phyloP scores from a whole-genome alignment of 1,139 yeast genomes.

The Lodderomyces metapsilosis region DNA sequence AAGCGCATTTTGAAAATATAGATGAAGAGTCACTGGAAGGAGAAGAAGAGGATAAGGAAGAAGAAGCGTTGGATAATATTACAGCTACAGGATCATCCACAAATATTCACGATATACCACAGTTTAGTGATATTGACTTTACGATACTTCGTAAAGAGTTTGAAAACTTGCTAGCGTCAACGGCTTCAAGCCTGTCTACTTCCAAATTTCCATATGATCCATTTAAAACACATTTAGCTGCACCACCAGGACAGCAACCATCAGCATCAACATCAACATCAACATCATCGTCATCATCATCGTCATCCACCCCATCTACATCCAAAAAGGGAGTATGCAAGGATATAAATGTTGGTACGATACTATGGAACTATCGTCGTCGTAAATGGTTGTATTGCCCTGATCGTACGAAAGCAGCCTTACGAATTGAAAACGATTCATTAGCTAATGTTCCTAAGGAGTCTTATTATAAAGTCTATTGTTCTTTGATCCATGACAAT shows the following conservation, averaged over 20 bases:
- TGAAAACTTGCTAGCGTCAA: slow-evolving; percentile 15
- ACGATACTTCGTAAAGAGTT: slow-evolving; percentile 26
- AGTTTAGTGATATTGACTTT: slow-evolving; percentile 28
- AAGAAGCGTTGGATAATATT: slow-evolving; percentile 1
- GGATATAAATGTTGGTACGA: slow-evolving; percentile 38
- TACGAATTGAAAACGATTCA: slow-evolving; percentile 24
- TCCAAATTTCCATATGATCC: neutral
- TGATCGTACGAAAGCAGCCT: slow-evolving; percentile 16
- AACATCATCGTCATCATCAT: neutral
- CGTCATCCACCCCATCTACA: neutral
- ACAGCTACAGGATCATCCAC: slow-evolving; percentile 10
- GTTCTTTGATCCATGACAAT: slow-evolving; percentile 56
- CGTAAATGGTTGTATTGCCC: slow-evolving; percentile 49
- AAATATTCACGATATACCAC: slow-evolving; percentile 19
- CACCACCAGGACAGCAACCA: neutral
- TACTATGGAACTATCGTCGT: slow-evolving; percentile 61
- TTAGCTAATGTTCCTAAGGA: slow-evolving; percentile 43
- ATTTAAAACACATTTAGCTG: too few relatives aligned
- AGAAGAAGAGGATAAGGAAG: slow-evolving; percentile 12
- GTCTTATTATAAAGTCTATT: slow-evolving; percentile 56
- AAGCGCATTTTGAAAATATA: slow-evolving; percentile 9
- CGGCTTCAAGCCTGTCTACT: slow-evolving; percentile 7
- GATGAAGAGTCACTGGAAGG: slow-evolving; percentile 12
- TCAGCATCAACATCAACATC: slow-evolving; percentile 15
- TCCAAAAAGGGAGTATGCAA: neutral